These are phyloP conservation scores for Lactarius pseudohatsudake DNA, from an alignment of 768 basidiomycete genomes.

Conservation along the genomic window DNA sequence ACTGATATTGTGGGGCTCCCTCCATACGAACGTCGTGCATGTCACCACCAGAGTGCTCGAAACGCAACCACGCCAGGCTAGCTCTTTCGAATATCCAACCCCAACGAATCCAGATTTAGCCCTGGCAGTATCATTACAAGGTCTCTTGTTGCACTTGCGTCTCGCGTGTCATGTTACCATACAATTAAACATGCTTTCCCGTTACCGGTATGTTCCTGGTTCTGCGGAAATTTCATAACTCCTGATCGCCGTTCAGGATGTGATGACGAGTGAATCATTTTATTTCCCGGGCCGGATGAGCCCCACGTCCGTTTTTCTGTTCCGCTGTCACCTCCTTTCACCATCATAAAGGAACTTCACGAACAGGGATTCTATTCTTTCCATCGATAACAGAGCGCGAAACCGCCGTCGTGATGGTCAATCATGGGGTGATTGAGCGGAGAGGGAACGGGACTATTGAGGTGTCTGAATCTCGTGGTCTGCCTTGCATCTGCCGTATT, in stretches of 20 bases:
- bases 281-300: background rate
- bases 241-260: background rate
- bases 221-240: background rate
- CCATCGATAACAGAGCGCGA: background rate
- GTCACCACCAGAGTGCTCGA: background rate
- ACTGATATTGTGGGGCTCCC: background rate
- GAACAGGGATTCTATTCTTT: background rate
- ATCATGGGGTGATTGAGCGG: slow-evolving; percentile 7
- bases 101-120: slow-evolving; percentile 5
- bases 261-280: background rate
- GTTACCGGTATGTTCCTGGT: background rate
- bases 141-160: background rate
- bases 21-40: background rate
- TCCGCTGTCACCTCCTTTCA: background rate
- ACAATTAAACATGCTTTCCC: background rate
- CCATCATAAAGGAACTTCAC: background rate
- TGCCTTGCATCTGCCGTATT: background rate
- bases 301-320: background rate
- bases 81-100: background rate
- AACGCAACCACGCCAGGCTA: background rate
- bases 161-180: background rate
- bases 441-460: background rate
- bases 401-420: background rate
- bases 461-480: background rate
- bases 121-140: background rate